These are phyloP conservation scores for Candida awuae DNA, from an alignment of 805 yeast genomes.

Conservation along the genomic window DNA sequence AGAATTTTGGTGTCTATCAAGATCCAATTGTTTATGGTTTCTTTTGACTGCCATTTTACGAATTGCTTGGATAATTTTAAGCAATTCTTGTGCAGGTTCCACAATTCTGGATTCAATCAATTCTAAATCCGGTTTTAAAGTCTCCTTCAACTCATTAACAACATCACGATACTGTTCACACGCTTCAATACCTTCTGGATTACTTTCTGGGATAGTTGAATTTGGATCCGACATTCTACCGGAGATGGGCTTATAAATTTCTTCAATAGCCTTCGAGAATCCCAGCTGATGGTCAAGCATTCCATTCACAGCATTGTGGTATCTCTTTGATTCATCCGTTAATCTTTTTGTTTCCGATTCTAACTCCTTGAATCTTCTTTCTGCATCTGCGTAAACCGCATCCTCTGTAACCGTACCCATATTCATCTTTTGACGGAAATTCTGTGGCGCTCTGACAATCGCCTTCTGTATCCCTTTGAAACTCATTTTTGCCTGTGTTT, in stretches of 20 bases:
- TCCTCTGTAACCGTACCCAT: slow-evolving; percentile 78
- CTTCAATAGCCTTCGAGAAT: slow-evolving; percentile 92
- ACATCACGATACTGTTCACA: slow-evolving; percentile 85
- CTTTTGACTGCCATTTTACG: slow-evolving; percentile 94
- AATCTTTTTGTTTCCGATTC: slow-evolving; percentile 85
- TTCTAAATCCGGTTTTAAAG: slow-evolving; percentile 86
- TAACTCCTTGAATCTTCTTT: slow-evolving; percentile 87
- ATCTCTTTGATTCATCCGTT: slow-evolving; percentile 83
- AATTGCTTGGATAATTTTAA: slow-evolving; percentile 71
- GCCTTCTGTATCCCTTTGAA: slow-evolving; percentile 83
- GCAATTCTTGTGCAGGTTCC: slow-evolving; percentile 83
- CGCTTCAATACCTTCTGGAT: slow-evolving; percentile 94
- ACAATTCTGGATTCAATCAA: slow-evolving; percentile 85
- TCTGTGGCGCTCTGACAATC: slow-evolving; percentile 83
- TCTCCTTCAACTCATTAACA: slow-evolving; percentile 76
- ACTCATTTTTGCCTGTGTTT: slow-evolving; percentile 45
- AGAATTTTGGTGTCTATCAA: slow-evolving; percentile 73
- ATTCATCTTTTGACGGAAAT: slow-evolving; percentile 80
- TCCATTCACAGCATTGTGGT: slow-evolving; percentile 85
- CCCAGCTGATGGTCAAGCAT: slow-evolving; percentile 92
- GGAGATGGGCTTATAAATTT: slow-evolving; percentile 90
- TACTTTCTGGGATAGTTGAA: slow-evolving; percentile 80
- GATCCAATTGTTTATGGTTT: slow-evolving; percentile 89
- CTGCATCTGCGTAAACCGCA: slow-evolving; percentile 91
- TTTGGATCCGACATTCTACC: slow-evolving; percentile 90